phyloP scores from a whole-genome alignment of 208 protist genomes.

The Crithidia thermophila region DNA sequence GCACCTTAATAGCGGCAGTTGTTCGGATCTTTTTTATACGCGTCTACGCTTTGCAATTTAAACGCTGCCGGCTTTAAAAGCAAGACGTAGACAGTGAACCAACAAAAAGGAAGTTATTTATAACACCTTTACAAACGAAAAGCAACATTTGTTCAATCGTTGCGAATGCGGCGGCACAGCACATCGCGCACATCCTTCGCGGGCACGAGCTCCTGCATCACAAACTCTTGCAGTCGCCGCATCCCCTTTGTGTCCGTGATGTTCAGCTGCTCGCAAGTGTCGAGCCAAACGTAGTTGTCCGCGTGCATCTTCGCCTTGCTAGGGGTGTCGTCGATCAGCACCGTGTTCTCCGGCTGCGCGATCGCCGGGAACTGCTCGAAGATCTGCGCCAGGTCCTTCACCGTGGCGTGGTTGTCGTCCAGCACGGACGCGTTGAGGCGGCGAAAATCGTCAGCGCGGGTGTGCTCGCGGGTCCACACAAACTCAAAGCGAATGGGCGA shows the following conservation, averaged over 20 bases:
- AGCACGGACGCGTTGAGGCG: conserved; percentile 47
- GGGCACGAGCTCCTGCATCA: conserved; percentile 59
- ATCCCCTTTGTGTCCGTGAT: conserved; percentile 58
- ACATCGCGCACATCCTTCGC: conserved; percentile 78
- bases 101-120: background rate
- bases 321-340: conserved; percentile 89
- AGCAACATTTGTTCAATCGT: conserved; percentile 1
- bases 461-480: conserved; percentile 90
- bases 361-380: conserved; percentile 65
- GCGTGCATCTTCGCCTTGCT: conserved; percentile 82
- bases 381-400: conserved; percentile 77
- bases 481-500: conserved; percentile 67
- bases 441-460: conserved; percentile 73
- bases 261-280: conserved; percentile 57
- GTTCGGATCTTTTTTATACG: conserved; percentile 13
- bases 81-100: too few relatives aligned
- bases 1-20: too few relatives aligned
- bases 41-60: background rate
- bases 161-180: conserved; percentile 71
- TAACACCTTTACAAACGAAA: background rate
- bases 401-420: conserved; percentile 82
- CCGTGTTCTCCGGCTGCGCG: conserved; percentile 69
- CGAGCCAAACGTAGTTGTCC: conserved; percentile 86
- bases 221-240: conserved; percentile 61
- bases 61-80: too few relatives aligned